These are phyloP conservation scores for Ogataea angusta DNA, from an alignment of 805 yeast genomes.

Conservation along the genomic window DNA sequence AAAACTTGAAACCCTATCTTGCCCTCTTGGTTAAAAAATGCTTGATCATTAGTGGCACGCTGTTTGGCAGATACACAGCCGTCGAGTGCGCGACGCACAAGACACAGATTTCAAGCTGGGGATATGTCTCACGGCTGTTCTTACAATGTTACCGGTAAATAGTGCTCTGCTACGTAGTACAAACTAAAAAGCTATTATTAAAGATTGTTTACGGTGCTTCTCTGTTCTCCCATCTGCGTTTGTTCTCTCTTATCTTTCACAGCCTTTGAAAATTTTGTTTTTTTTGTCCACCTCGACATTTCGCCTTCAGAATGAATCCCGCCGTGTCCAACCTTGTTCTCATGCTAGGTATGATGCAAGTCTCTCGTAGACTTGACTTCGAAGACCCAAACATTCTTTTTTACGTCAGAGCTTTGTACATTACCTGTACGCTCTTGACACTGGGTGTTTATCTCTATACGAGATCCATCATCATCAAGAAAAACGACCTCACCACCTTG, in stretches of 20 bases:
- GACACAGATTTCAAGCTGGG: too few relatives aligned
- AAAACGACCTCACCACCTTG: slow-evolving; percentile 88
- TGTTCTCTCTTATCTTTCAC: slow-evolving; percentile 4
- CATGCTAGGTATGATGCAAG: slow-evolving; percentile 97
- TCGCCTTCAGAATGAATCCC: slow-evolving; percentile 62
- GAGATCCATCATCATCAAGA: slow-evolving; percentile 55
- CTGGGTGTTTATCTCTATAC: slow-evolving; percentile 65
- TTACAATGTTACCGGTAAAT: too few relatives aligned
- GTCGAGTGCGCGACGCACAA: neutral
- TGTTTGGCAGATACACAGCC: slow-evolving; percentile 11
- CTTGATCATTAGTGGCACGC: slow-evolving; percentile 11
- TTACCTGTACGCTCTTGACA: slow-evolving; percentile 61
- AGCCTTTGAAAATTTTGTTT: slow-evolving; percentile 9
- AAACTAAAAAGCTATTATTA: too few relatives aligned
- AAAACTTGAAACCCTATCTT: slow-evolving; percentile 11
- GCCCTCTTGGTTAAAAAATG: slow-evolving; percentile 9
- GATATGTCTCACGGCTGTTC: too few relatives aligned
- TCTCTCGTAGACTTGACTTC: slow-evolving; percentile 81
- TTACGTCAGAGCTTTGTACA: slow-evolving; percentile 73
- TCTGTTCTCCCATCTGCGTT: too few relatives aligned
- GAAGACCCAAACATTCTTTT: slow-evolving; percentile 74
- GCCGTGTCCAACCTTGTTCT: slow-evolving; percentile 80
- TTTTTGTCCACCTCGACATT: slow-evolving; percentile 10
- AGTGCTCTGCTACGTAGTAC: too few relatives aligned
- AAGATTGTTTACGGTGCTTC: too few relatives aligned